Conservation (phyloP, 1,284 basidiomycete species). For the Porodaedalea pini region DNA sequence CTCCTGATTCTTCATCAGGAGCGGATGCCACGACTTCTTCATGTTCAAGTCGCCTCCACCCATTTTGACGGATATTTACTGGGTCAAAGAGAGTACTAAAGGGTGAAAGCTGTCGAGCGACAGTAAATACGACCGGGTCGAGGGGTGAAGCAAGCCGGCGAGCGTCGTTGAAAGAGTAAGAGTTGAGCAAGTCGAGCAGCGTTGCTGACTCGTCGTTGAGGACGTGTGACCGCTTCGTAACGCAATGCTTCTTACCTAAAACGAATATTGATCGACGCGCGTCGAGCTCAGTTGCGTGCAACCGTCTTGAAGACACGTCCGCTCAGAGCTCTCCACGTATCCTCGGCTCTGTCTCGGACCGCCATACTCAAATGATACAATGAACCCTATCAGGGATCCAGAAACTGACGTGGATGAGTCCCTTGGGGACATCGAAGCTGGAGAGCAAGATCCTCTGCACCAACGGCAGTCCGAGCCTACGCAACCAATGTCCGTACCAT, state of each 20-base stretch:
- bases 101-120: neutral
- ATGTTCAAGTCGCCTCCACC: conserved; percentile 93
- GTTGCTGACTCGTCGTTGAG: neutral
- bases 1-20: conserved; percentile 98
- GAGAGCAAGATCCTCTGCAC: conserved; percentile 33
- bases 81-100: conserved; percentile 12
- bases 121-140: neutral
- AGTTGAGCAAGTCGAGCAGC: neutral
- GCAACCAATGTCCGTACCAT: conserved; percentile 29
- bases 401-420: conserved; percentile 27
- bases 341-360: conserved; percentile 1
- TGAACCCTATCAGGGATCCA: conserved; percentile 8
- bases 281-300: no score
- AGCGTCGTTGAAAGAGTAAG: neutral
- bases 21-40: conserved; percentile 99
- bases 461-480: conserved; percentile 16
- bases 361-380: neutral
- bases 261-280: conserved; percentile 4
- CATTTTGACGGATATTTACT: conserved; percentile 61
- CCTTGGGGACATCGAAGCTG: conserved; percentile 36
- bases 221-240: neutral
- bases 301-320: no score
- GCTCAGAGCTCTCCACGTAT: neutral
- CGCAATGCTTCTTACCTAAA: neutral
- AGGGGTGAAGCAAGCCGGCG: neutral